phyloP scores from a whole-genome alignment of 805 yeast species.

The Candida maris region DNA sequence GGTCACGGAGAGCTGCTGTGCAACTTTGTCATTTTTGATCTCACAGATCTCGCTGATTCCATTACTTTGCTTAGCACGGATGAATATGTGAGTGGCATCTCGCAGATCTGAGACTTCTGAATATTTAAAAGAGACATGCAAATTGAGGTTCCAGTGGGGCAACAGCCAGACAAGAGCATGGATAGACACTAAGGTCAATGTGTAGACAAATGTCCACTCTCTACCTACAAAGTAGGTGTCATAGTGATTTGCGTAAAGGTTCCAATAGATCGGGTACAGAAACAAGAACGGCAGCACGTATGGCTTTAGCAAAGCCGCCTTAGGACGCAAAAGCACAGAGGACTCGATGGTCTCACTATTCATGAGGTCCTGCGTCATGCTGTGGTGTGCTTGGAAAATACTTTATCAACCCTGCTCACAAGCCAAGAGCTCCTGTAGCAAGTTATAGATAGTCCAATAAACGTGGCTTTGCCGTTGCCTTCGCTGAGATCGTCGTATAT shows the following conservation, averaged over 20 bases:
- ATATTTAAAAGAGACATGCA: slow-evolving; percentile 71
- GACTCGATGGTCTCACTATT: slow-evolving; percentile 67
- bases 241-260: slow-evolving; percentile 63
- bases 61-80: slow-evolving; percentile 78
- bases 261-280: slow-evolving; percentile 69
- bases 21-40: slow-evolving; percentile 52
- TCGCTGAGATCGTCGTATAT: too few species aligned
- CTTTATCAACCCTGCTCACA: too few species aligned
- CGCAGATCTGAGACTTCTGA: slow-evolving; percentile 43
- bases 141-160: slow-evolving; percentile 88
- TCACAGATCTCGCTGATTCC: slow-evolving; percentile 80
- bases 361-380: slow-evolving; percentile 41
- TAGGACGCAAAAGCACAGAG: slow-evolving; percentile 73
- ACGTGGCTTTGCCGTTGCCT: too few species aligned
- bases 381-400: too few species aligned
- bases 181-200: slow-evolving; percentile 67
- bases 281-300: slow-evolving; percentile 80
- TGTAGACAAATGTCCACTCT: slow-evolving; percentile 93
- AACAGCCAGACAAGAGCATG: slow-evolving; percentile 78
- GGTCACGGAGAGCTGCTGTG: slow-evolving; percentile 62
- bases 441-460: too few species aligned
- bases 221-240: slow-evolving; percentile 81
- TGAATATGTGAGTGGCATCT: slow-evolving; percentile 68
- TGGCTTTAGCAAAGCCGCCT: slow-evolving; percentile 57
- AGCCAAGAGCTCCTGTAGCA: too few species aligned